Evolutionary conservation across 352 stramenopile genomes (phyloP), one percentile per base, ranked within the genome.

Genomic region (Phytophthora sojae): DNA sequence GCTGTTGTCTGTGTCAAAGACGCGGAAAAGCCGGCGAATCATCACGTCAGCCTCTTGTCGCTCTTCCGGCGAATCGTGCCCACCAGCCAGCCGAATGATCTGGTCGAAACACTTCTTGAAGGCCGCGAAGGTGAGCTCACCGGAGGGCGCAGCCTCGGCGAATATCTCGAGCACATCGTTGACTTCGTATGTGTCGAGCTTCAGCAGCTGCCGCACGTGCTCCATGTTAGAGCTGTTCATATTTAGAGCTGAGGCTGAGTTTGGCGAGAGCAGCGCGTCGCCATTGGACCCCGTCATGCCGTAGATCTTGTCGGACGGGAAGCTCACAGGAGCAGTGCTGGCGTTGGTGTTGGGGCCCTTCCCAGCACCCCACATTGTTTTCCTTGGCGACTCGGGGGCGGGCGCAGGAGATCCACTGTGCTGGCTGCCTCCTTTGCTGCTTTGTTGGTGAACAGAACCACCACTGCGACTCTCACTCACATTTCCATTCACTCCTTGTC

Each of bases 91-190:
- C 30, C 91, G 88, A 66, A 95, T 91, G 37, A 96, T 94, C 67
- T 95, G 88, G 58, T 95, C 88, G 59, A 96, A 95, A 45, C 88
- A 96, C 60, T 95, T 93, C 58, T 94, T 94, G 68, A 96, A 96
- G 45, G 85, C 86, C 4, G 83, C 80, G 59, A 94, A 95, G 25
- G 70, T 91, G 35, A 97, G 64, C 63, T 94, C 86, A 2, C 88
- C 88, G 0, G 83, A 93, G 21, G 90, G 89, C 25, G 88, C 87
- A 11, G 87, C 89, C 51, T 96, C 90, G 0, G 86, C 87, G 62
- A 97, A 95, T 58, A 96, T 94, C 69, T 96, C 88, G 44, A 97
- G 86, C 47, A 97, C 69, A 51, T 97, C 91, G 68, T 94, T 94
- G 25, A 96, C 86, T 69, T 93, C 85, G 78, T 95, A 97, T 14